These are phyloP conservation scores for Gnetum montanum DNA, from an alignment of 75 land plant species.

Conservation along the genomic window DNA sequence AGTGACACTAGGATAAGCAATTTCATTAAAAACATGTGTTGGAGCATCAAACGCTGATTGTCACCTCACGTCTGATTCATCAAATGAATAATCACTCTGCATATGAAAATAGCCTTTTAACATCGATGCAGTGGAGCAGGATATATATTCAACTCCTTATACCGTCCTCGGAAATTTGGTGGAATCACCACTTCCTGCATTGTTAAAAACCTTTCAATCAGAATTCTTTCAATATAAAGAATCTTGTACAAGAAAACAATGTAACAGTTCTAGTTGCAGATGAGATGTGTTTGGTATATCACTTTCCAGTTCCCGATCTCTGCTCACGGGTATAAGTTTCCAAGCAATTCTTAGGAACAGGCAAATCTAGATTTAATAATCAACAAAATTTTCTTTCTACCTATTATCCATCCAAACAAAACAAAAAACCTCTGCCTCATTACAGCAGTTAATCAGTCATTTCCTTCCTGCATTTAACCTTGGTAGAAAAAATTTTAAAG, in stretches of 20 bases:
- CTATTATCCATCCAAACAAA: too few relatives aligned
- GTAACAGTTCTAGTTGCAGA: not conserved
- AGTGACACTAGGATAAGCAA: too few relatives aligned
- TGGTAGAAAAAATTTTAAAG: too few relatives aligned
- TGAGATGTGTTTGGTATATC: not conserved
- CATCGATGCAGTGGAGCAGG: slow-evolving; percentile 6
- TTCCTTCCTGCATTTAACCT: too few relatives aligned
- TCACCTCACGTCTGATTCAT: too few relatives aligned
- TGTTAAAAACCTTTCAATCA: not conserved
- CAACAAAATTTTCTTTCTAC: too few relatives aligned
- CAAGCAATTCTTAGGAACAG: not conserved
- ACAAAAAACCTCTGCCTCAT: too few relatives aligned
- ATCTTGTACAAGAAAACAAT: not conserved
- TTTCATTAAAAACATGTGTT: too few relatives aligned
- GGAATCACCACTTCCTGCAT: not conserved
- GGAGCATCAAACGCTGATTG: too few relatives aligned
- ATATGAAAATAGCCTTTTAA: not conserved
- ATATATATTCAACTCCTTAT: not conserved
- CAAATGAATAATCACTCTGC: too few relatives aligned
- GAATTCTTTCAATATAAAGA: not conserved
- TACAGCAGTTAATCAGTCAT: too few relatives aligned
- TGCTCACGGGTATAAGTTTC: not conserved
- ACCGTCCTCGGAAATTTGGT: not conserved
- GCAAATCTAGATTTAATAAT: too few relatives aligned
- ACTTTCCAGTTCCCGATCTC: not conserved